Evolutionary conservation across 2,329 filamentous ascomycete genomes (phyloP).

Genomic region (Amauroascus verrucosus): DNA sequence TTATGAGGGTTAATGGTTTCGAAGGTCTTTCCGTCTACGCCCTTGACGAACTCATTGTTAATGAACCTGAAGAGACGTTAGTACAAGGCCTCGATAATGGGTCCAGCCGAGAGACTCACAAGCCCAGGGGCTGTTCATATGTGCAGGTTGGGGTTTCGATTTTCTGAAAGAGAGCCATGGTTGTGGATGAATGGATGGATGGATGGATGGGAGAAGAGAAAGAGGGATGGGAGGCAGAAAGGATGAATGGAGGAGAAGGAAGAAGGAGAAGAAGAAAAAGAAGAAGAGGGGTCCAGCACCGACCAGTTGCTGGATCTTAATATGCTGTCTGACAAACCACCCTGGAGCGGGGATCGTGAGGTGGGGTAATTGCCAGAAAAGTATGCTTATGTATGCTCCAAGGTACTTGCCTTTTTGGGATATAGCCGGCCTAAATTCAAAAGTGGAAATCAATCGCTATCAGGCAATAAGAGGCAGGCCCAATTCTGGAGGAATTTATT

Average conservation of each 20-base stretch:
- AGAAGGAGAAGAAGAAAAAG: background rate
- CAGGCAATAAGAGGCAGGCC: too few species aligned
- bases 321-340: background rate
- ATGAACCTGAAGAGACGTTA: conserved; percentile 35
- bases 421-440: background rate
- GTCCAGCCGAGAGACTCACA: conserved; percentile 24
- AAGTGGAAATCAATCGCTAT: too few species aligned
- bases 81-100: background rate
- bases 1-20: conserved; percentile 83
- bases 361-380: background rate
- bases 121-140: conserved; percentile 35
- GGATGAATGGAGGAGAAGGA: background rate
- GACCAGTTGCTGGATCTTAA: background rate
- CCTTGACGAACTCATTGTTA: conserved; percentile 80
- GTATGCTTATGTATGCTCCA: background rate
- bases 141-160: conserved; percentile 33
- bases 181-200: conserved; percentile 12
- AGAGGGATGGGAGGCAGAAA: background rate
- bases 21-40: conserved; percentile 78
- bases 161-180: conserved; percentile 32
- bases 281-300: background rate
- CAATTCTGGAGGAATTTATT: too few species aligned
- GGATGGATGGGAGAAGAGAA: background rate
- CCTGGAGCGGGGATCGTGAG: background rate
- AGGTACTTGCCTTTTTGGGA: background rate